A percentile compares a stretch with the other conserved stretches of the same genome.
phyloP scores from a whole-genome alignment of 805 yeast species.

The Lipomyces yamanashiensis region DNA sequence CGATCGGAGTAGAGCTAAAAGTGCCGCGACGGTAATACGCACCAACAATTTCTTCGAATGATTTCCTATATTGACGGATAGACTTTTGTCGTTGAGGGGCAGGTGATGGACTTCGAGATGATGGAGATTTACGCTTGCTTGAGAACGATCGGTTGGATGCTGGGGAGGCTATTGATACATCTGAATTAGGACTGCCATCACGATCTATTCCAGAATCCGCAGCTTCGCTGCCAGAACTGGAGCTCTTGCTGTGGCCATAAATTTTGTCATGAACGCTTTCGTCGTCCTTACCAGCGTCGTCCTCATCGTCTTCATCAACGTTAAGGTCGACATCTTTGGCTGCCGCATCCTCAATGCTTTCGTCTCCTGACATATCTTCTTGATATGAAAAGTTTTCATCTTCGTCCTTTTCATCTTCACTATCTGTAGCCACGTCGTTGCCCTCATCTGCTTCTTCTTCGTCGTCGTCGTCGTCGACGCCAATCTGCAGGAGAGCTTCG shows the following conservation, averaged over 20 bases:
- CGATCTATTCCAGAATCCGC: slow-evolving; percentile 22
- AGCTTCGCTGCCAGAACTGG: slow-evolving; percentile 27
- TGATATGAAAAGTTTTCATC: slow-evolving; percentile 29
- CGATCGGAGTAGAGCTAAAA: slow-evolving; percentile 69
- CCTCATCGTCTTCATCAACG: neutral
- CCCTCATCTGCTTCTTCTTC: slow-evolving; percentile 43
- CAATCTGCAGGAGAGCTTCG: slow-evolving; percentile 45
- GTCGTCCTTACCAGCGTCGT: slow-evolving; percentile 33
- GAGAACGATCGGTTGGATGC: slow-evolving; percentile 1
- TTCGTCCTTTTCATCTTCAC: slow-evolving; percentile 46
- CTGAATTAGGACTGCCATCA: neutral
- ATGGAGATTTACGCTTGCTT: slow-evolving; percentile 44
- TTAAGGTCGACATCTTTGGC: too few relatives aligned
- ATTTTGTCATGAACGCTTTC: slow-evolving; percentile 44
- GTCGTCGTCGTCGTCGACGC: slow-evolving; percentile 47
- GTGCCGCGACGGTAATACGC: slow-evolving; percentile 85
- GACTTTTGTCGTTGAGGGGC: slow-evolving; percentile 42
- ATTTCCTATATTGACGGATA: slow-evolving; percentile 48
- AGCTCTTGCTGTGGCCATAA: slow-evolving; percentile 40
- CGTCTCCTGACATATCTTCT: neutral
- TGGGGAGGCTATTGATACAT: neutral
- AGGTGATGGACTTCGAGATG: slow-evolving; percentile 34
- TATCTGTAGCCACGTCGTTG: slow-evolving; percentile 48
- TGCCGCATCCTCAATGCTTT: neutral
- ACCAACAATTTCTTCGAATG: slow-evolving; percentile 61